A percentile compares a stretch with the other conserved stretches of the same genome.
These are phyloP conservation scores for Globisporangium iwayamae DNA, from an alignment of 352 stramenopile species.

Conservation along the genomic window DNA sequence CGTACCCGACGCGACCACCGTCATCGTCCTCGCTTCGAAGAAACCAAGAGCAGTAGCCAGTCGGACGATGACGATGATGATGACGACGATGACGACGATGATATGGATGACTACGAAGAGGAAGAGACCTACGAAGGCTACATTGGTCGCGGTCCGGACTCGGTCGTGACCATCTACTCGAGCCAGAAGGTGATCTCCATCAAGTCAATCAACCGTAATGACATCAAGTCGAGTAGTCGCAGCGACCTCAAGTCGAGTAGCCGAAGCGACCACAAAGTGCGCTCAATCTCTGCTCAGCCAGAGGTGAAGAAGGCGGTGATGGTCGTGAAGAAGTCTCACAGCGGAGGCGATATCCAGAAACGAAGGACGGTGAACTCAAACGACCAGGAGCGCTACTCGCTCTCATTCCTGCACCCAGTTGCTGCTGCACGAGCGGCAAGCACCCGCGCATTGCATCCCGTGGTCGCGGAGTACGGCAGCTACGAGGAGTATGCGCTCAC, in stretches of 20 bases:
- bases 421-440: constrained; percentile 13
- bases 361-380: not conserved
- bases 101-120: constrained; percentile 14
- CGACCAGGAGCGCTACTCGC: constrained; percentile 16
- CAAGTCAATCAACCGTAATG: constrained; percentile 31
- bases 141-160: constrained; percentile 20
- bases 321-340: constrained; percentile 1
- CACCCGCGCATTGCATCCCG: constrained; percentile 12
- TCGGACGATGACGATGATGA: constrained; percentile 6
- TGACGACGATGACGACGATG: constrained; percentile 6
- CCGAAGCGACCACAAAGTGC: constrained; percentile 14
- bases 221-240: constrained; percentile 25
- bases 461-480: constrained; percentile 43
- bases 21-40: not conserved
- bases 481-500: constrained; percentile 29
- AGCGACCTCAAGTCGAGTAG: constrained; percentile 26
- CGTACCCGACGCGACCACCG: constrained; percentile 1
- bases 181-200: constrained; percentile 63
- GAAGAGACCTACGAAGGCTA: constrained; percentile 25
- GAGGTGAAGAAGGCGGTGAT: not conserved
- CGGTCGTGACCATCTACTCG: constrained; percentile 12
- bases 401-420: constrained; percentile 47
- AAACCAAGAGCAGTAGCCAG: constrained; percentile 1
- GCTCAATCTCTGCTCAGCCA: not conserved
- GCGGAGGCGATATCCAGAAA: constrained; percentile 4